phyloP scores from a whole-genome alignment of 352 stramenopile genomes.

The Globisporangium spiculum region DNA sequence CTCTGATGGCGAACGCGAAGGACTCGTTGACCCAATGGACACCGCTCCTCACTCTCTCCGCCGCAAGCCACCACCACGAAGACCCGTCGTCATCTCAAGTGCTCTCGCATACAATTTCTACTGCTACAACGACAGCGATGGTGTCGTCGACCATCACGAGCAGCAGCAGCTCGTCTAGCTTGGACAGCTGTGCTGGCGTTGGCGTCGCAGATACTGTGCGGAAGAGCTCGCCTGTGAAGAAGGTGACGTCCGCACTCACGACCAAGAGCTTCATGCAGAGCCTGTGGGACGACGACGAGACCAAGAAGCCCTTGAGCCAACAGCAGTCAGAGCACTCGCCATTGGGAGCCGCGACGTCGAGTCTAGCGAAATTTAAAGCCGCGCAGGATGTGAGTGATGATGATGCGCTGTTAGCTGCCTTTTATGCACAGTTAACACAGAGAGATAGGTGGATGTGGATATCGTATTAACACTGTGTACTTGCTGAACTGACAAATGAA shows the following conservation, averaged over 20 bases:
- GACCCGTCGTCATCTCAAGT: neutral
- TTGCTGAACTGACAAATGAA: neutral
- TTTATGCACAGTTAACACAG: neutral
- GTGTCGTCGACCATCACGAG: neutral
- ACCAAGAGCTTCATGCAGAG: constrained; percentile 13
- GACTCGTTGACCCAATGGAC: neutral
- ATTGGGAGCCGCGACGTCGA: constrained; percentile 19
- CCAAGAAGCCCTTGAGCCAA: neutral
- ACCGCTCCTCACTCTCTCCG: neutral
- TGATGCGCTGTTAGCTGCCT: neutral
- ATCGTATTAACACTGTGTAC: neutral
- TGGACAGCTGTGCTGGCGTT: neutral
- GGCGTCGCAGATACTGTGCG: neutral
- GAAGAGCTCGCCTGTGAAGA: neutral
- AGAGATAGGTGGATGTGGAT: neutral
- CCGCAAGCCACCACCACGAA: neutral
- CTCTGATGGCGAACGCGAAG: constrained; percentile 2
- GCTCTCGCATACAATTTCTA: neutral
- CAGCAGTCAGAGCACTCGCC: neutral
- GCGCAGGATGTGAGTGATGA: constrained; percentile 39
- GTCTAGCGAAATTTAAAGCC: constrained; percentile 51
- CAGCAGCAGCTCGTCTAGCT: neutral
- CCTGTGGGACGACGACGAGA: constrained; percentile 14
- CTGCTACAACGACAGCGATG: neutral
- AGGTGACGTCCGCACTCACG: neutral